These are phyloP conservation scores for Hapsidospora chrysogenum DNA, from an alignment of 495 filamentous ascomycete genomes.

Conservation along the genomic window DNA sequence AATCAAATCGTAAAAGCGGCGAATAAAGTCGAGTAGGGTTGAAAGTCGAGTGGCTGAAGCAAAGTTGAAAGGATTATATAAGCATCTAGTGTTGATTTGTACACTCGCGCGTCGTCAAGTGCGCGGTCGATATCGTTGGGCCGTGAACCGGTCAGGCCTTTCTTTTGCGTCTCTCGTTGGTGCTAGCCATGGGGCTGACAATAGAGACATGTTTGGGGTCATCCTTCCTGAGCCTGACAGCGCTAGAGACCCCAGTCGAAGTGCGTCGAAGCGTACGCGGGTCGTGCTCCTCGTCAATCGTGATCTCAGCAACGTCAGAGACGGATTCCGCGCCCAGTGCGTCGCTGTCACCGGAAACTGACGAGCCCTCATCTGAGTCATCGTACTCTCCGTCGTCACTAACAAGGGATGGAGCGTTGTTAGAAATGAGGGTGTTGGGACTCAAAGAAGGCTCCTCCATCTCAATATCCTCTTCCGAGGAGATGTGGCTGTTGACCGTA, in stretches of 20 bases:
- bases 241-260: slow-evolving; percentile 8
- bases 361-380: slow-evolving; percentile 31
- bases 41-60: too few species aligned
- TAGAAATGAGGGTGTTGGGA: slow-evolving; percentile 63
- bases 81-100: too few species aligned
- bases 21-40: too few species aligned
- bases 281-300: slow-evolving; percentile 24
- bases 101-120: too few species aligned
- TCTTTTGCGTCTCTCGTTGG: slow-evolving; percentile 15
- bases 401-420: slow-evolving; percentile 68
- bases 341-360: slow-evolving; percentile 24
- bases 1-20: too few species aligned
- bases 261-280: slow-evolving; percentile 17
- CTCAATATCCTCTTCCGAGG: slow-evolving; percentile 23
- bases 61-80: too few species aligned
- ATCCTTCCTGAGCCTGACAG: slow-evolving; percentile 24
- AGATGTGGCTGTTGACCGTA: slow-evolving; percentile 3
- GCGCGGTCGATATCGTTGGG: background rate
- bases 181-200: slow-evolving; percentile 19
- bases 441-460: slow-evolving; percentile 47
- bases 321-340: slow-evolving; percentile 22
- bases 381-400: slow-evolving; percentile 74
- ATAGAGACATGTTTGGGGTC: slow-evolving; percentile 29
- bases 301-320: slow-evolving; percentile 32
- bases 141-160: background rate